Evolutionary conservation across 257 asterid genomes (phyloP).

Genomic region (Rubia yunnanensis): DNA sequence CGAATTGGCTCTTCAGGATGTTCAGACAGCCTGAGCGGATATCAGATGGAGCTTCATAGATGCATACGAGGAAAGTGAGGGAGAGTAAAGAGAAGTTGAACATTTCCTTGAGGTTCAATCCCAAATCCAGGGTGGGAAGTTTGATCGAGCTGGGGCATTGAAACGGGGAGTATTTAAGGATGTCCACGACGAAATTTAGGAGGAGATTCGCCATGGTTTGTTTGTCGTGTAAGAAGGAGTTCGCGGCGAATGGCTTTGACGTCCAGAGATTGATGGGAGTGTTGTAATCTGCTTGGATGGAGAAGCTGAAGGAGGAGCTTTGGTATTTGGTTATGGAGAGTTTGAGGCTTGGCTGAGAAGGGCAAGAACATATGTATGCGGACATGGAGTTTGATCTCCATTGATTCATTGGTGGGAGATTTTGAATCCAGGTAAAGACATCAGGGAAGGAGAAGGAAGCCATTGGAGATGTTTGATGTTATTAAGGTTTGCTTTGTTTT

Average conservation of each 20-base stretch:
- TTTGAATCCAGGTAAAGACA: conserved; percentile 52
- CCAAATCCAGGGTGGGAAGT: conserved; percentile 19
- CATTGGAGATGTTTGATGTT: conserved; percentile 5
- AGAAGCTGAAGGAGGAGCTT: conserved; percentile 27
- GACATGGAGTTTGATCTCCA: conserved; percentile 35
- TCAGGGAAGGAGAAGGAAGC: conserved; percentile 33
- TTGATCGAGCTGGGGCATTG: conserved; percentile 20
- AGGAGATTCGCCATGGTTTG: conserved; percentile 19
- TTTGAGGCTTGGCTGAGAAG: conserved; percentile 55
- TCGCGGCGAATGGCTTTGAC: conserved; percentile 34
- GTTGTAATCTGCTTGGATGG: conserved; percentile 51
- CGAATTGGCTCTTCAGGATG: conserved; percentile 37
- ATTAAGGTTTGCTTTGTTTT: not conserved
- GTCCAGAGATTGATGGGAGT: conserved; percentile 63
- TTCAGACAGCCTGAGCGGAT: conserved; percentile 40
- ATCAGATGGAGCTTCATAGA: conserved; percentile 67
- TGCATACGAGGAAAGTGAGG: conserved; percentile 54
- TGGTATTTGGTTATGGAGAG: conserved; percentile 38
- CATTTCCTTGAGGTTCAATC: conserved; percentile 24
- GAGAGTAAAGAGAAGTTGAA: conserved; percentile 58
- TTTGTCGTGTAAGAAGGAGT: conserved; percentile 15
- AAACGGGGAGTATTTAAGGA: conserved; percentile 36
- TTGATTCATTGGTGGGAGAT: conserved; percentile 42
- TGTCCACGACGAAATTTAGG: conserved; percentile 36
- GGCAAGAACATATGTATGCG: conserved; percentile 32